Evolutionary conservation across 805 yeast genomes (phyloP).

Genomic region (Wickerhamiella allomyrinae): DNA sequence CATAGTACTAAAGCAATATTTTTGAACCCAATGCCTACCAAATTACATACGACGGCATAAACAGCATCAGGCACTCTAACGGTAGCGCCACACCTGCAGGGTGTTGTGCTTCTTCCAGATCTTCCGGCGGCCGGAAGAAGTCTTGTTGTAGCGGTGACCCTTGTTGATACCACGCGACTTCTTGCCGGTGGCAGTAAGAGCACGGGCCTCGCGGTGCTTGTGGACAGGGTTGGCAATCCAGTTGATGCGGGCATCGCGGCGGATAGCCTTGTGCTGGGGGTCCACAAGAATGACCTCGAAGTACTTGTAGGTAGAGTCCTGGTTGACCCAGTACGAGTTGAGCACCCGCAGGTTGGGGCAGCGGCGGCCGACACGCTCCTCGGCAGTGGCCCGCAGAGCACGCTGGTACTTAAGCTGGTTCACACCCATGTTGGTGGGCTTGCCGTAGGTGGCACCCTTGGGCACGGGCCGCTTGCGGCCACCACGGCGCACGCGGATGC

Average conservation of each 20-base stretch:
- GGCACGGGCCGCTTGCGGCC: constrained; percentile 99
- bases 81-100: constrained; percentile 98
- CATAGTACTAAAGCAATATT: no score
- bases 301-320: constrained; percentile 99
- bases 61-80: constrained; percentile 54
- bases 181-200: constrained; percentile 96
- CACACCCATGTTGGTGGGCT: constrained; percentile 99
- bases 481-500: constrained; percentile 99
- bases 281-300: constrained; percentile 95
- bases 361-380: constrained; percentile 98
- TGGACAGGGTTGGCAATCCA: constrained; percentile 99
- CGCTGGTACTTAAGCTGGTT: constrained; percentile 98
- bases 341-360: constrained; percentile 98
- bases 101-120: constrained; percentile 99
- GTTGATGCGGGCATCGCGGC: constrained; percentile 98
- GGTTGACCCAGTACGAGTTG: constrained; percentile 99
- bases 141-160: constrained; percentile 98
- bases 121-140: constrained; percentile 97
- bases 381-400: constrained; percentile 95
- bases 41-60: neutral
- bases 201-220: constrained; percentile 99
- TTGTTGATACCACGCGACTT: constrained; percentile 99
- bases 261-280: constrained; percentile 96
- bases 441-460: constrained; percentile 99
- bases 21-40: no score